Percentiles rank a stretch among this genome's conserved stretches.
phyloP scores from a whole-genome alignment of 2,329 filamentous ascomycete species.

The Didymella exigua region DNA sequence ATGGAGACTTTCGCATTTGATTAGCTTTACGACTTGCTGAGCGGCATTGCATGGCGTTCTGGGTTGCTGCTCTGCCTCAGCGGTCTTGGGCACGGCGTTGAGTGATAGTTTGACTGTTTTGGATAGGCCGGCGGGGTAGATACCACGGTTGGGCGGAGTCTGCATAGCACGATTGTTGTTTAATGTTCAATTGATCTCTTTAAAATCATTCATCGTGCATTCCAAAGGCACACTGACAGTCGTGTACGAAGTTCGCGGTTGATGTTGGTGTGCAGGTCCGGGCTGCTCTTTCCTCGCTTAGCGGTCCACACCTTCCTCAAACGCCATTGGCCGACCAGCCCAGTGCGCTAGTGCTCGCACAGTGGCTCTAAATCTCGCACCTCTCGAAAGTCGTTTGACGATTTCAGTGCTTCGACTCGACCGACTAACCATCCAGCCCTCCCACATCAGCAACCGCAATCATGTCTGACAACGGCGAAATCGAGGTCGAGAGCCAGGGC shows the following conservation, averaged over 20 bases:
- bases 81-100: constrained; percentile 12
- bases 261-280: neutral
- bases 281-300: neutral
- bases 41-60: constrained; percentile 46
- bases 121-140: constrained; percentile 25
- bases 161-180: neutral
- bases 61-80: constrained; percentile 15
- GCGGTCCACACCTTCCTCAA: neutral
- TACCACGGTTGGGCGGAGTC: constrained; percentile 30
- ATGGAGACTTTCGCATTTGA: neutral
- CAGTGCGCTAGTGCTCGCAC: neutral
- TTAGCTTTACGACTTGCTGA: constrained; percentile 27
- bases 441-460: constrained; percentile 39
- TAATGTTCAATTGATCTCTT: neutral
- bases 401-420: constrained; percentile 4
- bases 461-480: constrained; percentile 92
- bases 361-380: constrained; percentile 18
- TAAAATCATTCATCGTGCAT: neutral
- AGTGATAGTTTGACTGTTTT: constrained; percentile 3
- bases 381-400: neutral
- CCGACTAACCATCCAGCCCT: constrained; percentile 36
- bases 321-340: neutral
- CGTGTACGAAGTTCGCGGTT: neutral
- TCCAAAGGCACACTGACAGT: too few species aligned
- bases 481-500: constrained; percentile 83